These are phyloP conservation scores for Wickerhamomyces sp. DNA, from an alignment of 1,139 yeast genomes.

Conservation along the genomic window DNA sequence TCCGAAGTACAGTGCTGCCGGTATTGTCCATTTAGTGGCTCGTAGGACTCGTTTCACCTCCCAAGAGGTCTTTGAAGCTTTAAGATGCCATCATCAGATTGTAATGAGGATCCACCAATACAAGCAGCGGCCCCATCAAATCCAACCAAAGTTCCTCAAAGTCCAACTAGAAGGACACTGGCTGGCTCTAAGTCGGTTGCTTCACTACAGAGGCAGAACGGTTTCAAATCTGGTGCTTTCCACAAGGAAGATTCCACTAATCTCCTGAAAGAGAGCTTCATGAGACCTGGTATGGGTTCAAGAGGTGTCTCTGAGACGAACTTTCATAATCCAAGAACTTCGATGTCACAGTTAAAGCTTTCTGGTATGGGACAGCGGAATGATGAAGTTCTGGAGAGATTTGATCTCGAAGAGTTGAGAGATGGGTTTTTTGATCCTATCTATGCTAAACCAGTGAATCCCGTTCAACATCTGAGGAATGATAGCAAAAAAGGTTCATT, in stretches of 20 bases:
- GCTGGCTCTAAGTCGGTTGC: no score
- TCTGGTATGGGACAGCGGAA: constrained; percentile 23
- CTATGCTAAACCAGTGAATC: constrained; percentile 29
- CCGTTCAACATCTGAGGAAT: constrained; percentile 1
- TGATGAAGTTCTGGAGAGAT: constrained; percentile 24
- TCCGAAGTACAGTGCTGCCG: no score
- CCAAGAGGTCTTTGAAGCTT: no score
- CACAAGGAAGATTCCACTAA: neutral
- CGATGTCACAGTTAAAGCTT: constrained; percentile 29
- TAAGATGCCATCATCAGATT: no score
- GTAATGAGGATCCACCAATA: no score
- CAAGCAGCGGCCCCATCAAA: no score
- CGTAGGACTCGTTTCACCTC: no score
- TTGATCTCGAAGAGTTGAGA: constrained; percentile 37
- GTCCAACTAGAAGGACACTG: no score
- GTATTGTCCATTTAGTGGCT: no score
- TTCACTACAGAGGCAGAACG: no score
- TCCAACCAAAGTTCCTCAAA: no score
- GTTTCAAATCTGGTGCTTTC: no score
- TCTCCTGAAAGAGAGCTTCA: neutral
- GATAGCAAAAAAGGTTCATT: neutral
- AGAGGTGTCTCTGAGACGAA: constrained; percentile 1
- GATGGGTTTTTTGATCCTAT: constrained; percentile 45
- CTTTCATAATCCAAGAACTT: constrained; percentile 21
- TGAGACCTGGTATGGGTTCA: neutral